These are phyloP conservation scores for Chlamydomonas incerta DNA, from an alignment of 139 green algal genomes.

Conservation along the genomic window DNA sequence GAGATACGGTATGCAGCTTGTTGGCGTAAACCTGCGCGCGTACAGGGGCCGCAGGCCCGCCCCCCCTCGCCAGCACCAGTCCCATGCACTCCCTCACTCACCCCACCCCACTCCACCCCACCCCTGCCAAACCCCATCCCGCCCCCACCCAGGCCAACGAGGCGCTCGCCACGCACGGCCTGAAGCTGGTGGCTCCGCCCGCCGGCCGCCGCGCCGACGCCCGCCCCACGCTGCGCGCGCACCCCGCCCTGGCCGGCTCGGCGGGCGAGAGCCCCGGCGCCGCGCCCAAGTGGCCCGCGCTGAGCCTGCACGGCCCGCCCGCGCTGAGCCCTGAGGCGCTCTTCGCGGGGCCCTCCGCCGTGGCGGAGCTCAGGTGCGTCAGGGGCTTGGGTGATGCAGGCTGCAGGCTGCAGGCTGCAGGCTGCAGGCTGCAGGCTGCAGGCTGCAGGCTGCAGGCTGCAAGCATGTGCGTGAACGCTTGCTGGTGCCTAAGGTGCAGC, in stretches of 20 bases:
- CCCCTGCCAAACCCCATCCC: neutral
- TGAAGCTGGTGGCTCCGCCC: neutral
- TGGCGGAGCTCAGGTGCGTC: conserved; percentile 29
- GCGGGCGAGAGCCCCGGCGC: no score
- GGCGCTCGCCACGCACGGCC: neutral
- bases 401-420: neutral
- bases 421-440: no score
- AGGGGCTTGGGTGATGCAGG: neutral
- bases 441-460: no score
- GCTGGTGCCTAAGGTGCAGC: no score
- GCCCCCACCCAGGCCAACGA: conserved; percentile 11
- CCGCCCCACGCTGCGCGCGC: conserved; percentile 47
- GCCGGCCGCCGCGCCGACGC: neutral
- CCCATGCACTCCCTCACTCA: no score
- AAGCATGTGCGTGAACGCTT: no score
- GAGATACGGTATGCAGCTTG: no score
- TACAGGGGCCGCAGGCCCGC: no score
- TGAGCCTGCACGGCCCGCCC: conserved; percentile 72
- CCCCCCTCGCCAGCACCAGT: no score
- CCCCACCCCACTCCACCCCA: no score
- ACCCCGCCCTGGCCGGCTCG: no score
- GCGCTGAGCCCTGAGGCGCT: conserved; percentile 47
- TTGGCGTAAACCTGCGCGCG: no score
- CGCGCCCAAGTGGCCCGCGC: conserved; percentile 63
- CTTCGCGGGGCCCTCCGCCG: conserved; percentile 39